Percentiles rank a stretch among this genome's conserved stretches.
These are phyloP conservation scores for Venustampulla echinocandica DNA, from an alignment of 495 filamentous ascomycete genomes.

Conservation along the genomic window DNA sequence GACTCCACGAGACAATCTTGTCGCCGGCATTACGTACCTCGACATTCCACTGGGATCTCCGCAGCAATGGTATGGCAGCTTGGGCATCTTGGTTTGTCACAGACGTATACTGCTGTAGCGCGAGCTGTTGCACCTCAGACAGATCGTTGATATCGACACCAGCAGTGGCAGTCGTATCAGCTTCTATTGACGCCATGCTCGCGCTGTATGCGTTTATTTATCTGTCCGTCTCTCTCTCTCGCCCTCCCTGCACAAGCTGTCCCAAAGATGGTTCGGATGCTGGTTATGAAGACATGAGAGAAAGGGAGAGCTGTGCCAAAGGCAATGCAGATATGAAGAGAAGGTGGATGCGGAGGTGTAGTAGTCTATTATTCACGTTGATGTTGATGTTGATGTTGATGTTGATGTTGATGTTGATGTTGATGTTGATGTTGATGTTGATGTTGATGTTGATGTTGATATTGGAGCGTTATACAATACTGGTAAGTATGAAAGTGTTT, in stretches of 20 bases:
- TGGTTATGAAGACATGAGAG: background rate
- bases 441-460: no score
- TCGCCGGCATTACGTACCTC: constrained; percentile 51
- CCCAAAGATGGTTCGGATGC: background rate
- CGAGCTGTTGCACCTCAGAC: constrained; percentile 63
- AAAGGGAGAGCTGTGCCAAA: background rate
- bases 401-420: no score
- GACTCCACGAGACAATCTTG: no score
- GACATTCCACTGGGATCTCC: constrained; percentile 91
- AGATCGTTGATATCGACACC: constrained; percentile 60
- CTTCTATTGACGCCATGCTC: constrained; percentile 17
- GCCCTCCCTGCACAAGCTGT: no score
- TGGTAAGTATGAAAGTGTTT: no score
- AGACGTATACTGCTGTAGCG: constrained; percentile 77
- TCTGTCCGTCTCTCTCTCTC: no score
- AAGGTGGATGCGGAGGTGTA: background rate
- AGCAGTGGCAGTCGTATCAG: background rate
- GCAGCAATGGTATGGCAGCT: constrained; percentile 72
- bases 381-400: no score
- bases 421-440: no score
- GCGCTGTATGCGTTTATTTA: no score
- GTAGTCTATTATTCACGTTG: background rate
- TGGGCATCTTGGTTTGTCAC: constrained; percentile 75
- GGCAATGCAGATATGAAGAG: background rate
- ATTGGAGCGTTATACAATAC: no score